Base-by-base conservation (phyloP, 129 eudicot species). In the Deinandra increscens region DNA sequence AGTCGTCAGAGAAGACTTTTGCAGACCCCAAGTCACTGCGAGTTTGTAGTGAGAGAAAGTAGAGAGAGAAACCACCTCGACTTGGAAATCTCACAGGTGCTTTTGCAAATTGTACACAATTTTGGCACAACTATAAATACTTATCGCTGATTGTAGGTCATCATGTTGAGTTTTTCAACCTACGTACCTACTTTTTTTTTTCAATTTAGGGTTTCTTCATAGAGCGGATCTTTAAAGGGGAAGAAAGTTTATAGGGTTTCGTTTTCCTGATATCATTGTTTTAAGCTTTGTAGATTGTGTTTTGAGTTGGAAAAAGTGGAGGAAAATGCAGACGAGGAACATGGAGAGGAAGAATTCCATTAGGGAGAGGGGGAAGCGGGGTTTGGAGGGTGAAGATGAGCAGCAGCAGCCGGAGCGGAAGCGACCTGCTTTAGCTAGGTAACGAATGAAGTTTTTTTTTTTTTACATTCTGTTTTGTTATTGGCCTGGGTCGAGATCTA, bases 341-440 rank as follows among this genome's bases (percentile, higher is more conserved):
- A 88, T 88, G 98, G 98, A 91, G 76, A 76, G 96, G 80, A 84
- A 81, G n/a, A 88, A 86, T 68, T 86, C 95, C 42, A 88, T 86
- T 74, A 83, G 86, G 72, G 89, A 80, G 69, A 80, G 97, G 64
- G 96, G 88, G 11, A 93, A 93, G 60, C 67, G 99, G 74, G 74
- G 84, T 54, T 83, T 93, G 80, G 96, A 92, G 31, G 79, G 82
- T 38, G 95, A 83, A 6, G 84, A 75, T 44, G 84, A 79, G 75
- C 85, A 84, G 67, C 84, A 81, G 77, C 93, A 87, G 79, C 95
- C 95, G 2, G 95, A 85, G 62, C 73, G 97, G 18, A 93, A 93
- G 74, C 83, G 93, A 15, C 99, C 99, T 2, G 97, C 99, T 69
- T 72, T 93, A 71, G 99, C 99, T 82, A 93, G 99, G 99, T 88